Conservation (phyloP, 2,329 filamentous ascomycete genomes). For the Xylariales sp. region DNA sequence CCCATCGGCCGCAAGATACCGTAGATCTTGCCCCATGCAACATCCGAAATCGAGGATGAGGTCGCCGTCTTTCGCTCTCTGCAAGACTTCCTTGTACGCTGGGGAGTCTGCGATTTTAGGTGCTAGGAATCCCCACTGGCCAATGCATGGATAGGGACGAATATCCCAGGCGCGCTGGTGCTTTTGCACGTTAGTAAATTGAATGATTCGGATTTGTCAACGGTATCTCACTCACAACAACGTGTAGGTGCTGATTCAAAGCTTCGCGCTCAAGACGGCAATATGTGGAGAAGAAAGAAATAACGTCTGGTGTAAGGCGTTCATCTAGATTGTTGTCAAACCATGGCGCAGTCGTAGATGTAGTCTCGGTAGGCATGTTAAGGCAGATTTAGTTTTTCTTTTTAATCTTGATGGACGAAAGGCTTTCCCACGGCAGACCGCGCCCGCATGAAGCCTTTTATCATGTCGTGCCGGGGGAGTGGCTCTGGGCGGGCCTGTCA, state of each 20-base stretch:
- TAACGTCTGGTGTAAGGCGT: not conserved
- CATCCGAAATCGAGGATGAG: not conserved
- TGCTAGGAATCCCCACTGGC: not conserved
- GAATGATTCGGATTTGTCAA: too few relatives aligned
- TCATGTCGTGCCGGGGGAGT: too few relatives aligned
- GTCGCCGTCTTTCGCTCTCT: not conserved
- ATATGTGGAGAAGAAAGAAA: constrained; percentile 1
- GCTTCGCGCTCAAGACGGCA: constrained; percentile 1
- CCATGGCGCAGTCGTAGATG: not conserved
- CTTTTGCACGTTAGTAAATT: not conserved
- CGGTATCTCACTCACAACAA: not conserved
- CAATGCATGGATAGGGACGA: constrained; percentile 1
- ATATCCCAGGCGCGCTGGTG: not conserved
- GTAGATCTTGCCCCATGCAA: not conserved
- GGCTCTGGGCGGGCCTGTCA: too few relatives aligned
- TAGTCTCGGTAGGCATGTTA: not conserved
- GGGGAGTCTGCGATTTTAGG: constrained; percentile 1
- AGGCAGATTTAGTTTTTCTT: too few relatives aligned
- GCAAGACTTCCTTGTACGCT: not conserved
- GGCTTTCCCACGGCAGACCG: too few relatives aligned
- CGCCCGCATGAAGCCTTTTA: too few relatives aligned
- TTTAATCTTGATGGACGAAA: too few relatives aligned
- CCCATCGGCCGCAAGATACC: not conserved
- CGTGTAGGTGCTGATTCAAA: not conserved
- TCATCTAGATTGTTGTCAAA: constrained; percentile 1